A percentile compares a stretch with the other conserved stretches of the same genome.
These are phyloP conservation scores for Paracorniculantispora psalliotae DNA, from an alignment of 2,329 filamentous ascomycete species.

Conservation along the genomic window DNA sequence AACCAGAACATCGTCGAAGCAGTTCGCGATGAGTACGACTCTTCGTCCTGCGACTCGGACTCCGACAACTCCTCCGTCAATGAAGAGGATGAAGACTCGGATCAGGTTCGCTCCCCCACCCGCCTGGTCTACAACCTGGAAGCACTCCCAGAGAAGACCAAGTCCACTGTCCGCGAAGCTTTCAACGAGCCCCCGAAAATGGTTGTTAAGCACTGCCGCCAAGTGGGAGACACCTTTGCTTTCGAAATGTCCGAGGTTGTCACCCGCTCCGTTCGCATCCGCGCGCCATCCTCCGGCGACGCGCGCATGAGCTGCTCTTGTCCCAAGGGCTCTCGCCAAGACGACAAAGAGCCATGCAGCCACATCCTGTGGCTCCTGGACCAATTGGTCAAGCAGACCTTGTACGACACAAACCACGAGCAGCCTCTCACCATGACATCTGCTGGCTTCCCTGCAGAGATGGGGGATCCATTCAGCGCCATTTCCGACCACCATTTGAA, in stretches of 20 bases:
- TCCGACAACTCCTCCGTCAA: conserved; percentile 25
- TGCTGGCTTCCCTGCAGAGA: conserved; percentile 40
- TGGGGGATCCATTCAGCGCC: conserved; percentile 43
- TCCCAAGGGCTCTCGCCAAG: conserved; percentile 20
- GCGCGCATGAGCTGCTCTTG: conserved; percentile 45
- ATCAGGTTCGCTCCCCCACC: conserved; percentile 33
- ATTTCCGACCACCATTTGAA: conserved; percentile 49
- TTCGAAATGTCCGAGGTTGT: conserved; percentile 53
- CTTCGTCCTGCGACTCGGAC: conserved; percentile 23
- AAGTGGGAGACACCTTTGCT: conserved; percentile 44
- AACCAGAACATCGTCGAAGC: not conserved
- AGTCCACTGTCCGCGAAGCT: conserved; percentile 37
- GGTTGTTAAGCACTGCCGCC: conserved; percentile 44
- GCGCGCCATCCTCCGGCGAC: conserved; percentile 34
- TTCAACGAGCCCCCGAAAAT: conserved; percentile 46
- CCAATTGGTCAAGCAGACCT: conserved; percentile 43
- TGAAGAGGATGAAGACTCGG: conserved; percentile 26
- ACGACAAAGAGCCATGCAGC: conserved; percentile 36
- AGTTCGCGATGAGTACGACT: not conserved
- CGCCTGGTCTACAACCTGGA: conserved; percentile 37
- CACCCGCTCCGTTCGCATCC: conserved; percentile 47
- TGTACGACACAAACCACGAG: conserved; percentile 32
- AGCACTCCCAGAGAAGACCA: conserved; percentile 33
- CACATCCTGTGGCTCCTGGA: conserved; percentile 54
- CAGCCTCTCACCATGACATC: conserved; percentile 38